Percentiles rank a stretch among this genome's conserved stretches.
These are phyloP conservation scores for Populus deltoides DNA, from an alignment of 345 rosid species.

Conservation along the genomic window DNA sequence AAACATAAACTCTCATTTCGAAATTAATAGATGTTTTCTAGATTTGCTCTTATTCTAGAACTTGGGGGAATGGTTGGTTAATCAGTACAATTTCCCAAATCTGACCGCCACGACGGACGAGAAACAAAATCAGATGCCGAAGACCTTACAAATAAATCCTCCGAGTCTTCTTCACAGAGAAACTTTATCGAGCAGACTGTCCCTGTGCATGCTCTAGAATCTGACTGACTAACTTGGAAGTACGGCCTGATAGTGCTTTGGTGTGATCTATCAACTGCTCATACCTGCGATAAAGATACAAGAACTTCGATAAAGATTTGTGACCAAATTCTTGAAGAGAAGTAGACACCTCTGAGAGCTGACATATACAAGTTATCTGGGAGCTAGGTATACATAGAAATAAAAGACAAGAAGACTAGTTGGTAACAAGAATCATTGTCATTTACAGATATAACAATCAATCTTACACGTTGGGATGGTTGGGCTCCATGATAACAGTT, in stretches of 20 bases:
- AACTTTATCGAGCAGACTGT: slow-evolving; percentile 55
- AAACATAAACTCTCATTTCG: not conserved
- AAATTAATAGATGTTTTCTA: not conserved
- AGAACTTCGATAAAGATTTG: not conserved
- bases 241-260: slow-evolving; percentile 78
- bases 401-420: not conserved
- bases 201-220: slow-evolving; percentile 73
- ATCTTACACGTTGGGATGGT: slow-evolving; percentile 79
- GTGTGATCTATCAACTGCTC: slow-evolving; percentile 95
- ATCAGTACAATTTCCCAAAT: not conserved
- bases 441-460: not conserved
- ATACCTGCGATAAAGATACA: slow-evolving; percentile 43
- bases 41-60: not conserved
- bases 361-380: not conserved
- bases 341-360: not conserved
- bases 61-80: not conserved
- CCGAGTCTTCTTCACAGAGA: not conserved
- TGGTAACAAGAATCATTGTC: not conserved
- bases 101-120: no score
- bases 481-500: slow-evolving; percentile 84
- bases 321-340: not conserved
- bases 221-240: slow-evolving; percentile 82
- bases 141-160: not conserved
- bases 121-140: not conserved
- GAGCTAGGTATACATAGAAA: not conserved